Evolutionary conservation across 441 rosid genomes (phyloP), one percentile per base, ranked within the genome.

Genomic region (Sinapis alba): DNA sequence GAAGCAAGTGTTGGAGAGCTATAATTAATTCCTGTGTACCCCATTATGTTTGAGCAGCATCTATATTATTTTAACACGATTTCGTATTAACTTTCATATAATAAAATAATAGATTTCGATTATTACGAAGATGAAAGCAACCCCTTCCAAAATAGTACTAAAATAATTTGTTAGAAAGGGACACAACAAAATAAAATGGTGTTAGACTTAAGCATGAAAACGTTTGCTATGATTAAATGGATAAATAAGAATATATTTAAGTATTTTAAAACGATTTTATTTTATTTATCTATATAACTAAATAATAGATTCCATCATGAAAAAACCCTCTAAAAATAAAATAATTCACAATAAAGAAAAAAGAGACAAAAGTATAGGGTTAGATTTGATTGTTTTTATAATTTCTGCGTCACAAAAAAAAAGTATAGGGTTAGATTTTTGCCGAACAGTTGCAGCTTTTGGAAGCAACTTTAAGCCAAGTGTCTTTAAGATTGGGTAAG

Each of bases 1-100:
- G 91, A 87, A 81, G 90, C 84, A 66, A 87, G 88, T 47, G 94
- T 86, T 18, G 94, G 94, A 69, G 90, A 84, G 61, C 90, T 84
- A 68, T 73, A 86, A 51, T 76, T 79, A 32, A 89, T 85, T 32
- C 88, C 94, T 77, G 85, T 85, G 53, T 77, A 82, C 27, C 89
- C 91, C 82, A 80, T 65, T 43, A 87, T 76, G 77, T 84, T 83
- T 62, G 90, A 79, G 58, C 87, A 73, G 69, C 85, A 62, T 83
- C 91, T 87, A 67, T 36, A 28, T 51, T 68, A 57, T 38, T 64
- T 19, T 51, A 8, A 20, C 19, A 67, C 8, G 2, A 58, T 7
- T 24, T 30, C 8, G 18, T 6, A 18, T 41, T 10, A 61, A 60
- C n/a, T 27, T 26, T 12, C 4, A 4, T 45, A 13, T 23, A 20